phyloP scores from a whole-genome alignment of 202 grass and related monocot species.

The Panicum virgatum region DNA sequence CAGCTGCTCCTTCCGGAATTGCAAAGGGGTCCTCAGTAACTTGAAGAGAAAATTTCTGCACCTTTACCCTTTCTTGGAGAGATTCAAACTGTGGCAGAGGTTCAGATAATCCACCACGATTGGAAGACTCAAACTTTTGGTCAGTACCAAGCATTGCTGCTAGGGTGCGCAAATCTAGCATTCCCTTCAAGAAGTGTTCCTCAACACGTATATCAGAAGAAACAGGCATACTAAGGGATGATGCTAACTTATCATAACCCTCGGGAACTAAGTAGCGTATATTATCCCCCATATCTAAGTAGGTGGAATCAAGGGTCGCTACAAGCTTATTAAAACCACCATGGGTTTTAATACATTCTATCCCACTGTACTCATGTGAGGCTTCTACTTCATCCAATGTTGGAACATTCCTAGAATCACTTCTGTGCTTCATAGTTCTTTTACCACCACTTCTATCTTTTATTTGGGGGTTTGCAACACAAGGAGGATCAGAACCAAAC shows the following conservation, averaged over 20 bases:
- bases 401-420: conserved; percentile 45
- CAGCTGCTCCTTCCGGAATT: conserved; percentile 96
- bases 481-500: conserved; percentile 57
- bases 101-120: conserved; percentile 74
- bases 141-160: conserved; percentile 74
- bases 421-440: conserved; percentile 45
- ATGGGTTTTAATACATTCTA: conserved; percentile 47
- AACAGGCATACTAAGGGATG: conserved; percentile 73
- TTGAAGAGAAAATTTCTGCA: conserved; percentile 83
- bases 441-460: conserved; percentile 52
- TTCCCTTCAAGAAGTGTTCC: conserved; percentile 70
- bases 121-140: conserved; percentile 52
- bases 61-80: conserved; percentile 83
- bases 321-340: conserved; percentile 70
- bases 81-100: conserved; percentile 81
- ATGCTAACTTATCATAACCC: conserved; percentile 86
- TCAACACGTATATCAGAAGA: conserved; percentile 81
- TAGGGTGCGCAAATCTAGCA: conserved; percentile 78
- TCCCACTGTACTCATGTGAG: conserved; percentile 41
- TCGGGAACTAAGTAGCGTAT: conserved; percentile 78
- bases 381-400: conserved; percentile 43
- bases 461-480: conserved; percentile 5
- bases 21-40: conserved; percentile 84
- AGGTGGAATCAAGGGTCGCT: conserved; percentile 69
- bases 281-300: conserved; percentile 91